phyloP scores from a whole-genome alignment of 805 yeast species.

The Cyberlindnera veronae region DNA sequence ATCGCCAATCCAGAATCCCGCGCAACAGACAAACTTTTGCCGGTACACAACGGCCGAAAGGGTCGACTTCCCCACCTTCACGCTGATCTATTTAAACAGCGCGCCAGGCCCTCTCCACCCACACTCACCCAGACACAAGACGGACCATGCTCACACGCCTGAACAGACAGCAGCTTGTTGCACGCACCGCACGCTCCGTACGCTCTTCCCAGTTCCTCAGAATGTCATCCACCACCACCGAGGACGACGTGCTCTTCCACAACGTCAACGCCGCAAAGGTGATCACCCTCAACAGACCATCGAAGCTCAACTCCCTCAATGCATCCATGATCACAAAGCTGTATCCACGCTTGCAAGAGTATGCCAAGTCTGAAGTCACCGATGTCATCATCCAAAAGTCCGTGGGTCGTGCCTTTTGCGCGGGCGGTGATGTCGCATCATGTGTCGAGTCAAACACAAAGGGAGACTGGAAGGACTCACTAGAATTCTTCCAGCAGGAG shows the following conservation, averaged over 20 bases:
- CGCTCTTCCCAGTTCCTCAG: no score
- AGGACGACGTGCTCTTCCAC: constrained; percentile 59
- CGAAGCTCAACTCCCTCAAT: constrained; percentile 82
- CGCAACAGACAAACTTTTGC: no score
- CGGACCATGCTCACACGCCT: no score
- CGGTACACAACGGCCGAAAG: no score
- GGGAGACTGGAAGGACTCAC: constrained; percentile 45
- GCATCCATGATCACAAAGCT: constrained; percentile 71
- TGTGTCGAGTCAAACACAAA: constrained; percentile 59
- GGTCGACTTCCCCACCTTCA: no score
- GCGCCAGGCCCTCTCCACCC: no score
- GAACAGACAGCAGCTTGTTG: no score
- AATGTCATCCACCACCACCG: no score
- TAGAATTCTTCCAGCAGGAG: constrained; percentile 72
- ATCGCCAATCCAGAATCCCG: no score
- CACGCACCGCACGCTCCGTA: no score
- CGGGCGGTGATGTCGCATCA: constrained; percentile 93
- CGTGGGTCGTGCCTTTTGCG: constrained; percentile 65
- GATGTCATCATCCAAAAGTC: constrained; percentile 69
- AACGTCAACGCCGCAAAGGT: constrained; percentile 65
- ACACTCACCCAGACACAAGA: no score
- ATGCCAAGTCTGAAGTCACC: constrained; percentile 62
- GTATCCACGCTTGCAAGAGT: constrained; percentile 71
- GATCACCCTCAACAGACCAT: constrained; percentile 72
- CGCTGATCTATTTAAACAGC: no score